These are phyloP conservation scores for Pseudonitzschia pungens DNA, from an alignment of 108 stramenopile genomes.

Conservation along the genomic window DNA sequence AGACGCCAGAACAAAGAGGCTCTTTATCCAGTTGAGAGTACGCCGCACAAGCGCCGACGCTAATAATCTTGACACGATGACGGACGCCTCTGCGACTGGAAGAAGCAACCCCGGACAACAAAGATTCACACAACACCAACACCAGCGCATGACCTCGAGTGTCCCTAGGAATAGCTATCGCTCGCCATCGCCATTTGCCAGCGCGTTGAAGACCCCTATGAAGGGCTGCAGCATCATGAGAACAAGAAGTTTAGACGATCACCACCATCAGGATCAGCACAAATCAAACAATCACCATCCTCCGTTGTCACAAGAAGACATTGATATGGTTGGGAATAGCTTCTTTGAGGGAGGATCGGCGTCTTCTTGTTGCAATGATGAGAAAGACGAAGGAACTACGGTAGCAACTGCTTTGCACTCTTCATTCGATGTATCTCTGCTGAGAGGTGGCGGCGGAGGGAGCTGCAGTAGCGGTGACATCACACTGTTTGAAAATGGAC, in stretches of 20 bases:
- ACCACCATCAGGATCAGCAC: constrained; percentile 5
- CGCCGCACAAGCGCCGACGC: neutral
- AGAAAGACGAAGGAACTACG: constrained; percentile 2
- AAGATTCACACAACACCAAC: neutral
- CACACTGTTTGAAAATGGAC: neutral
- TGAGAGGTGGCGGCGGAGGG: constrained; percentile 1
- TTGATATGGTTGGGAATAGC: neutral
- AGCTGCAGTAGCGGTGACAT: constrained; percentile 6
- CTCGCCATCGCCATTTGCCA: constrained; percentile 4
- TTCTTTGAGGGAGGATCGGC: neutral
- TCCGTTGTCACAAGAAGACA: neutral
- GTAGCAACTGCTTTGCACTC: constrained; percentile 31
- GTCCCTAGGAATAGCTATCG: neutral
- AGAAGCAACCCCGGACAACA: neutral
- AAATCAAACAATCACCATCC: neutral
- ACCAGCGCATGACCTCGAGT: neutral
- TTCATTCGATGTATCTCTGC: constrained; percentile 38
- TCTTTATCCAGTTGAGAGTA: neutral
- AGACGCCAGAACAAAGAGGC: neutral
- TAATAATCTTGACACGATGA: neutral
- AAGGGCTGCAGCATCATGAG: constrained; percentile 19
- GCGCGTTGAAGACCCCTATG: neutral
- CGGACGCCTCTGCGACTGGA: neutral
- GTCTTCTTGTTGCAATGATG: neutral
- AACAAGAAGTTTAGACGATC: constrained; percentile 32